Evolutionary conservation across 2,329 filamentous ascomycete species (phyloP), one percentile per base, ranked within the genome.

Genomic region (Simplicillium sp.): DNA sequence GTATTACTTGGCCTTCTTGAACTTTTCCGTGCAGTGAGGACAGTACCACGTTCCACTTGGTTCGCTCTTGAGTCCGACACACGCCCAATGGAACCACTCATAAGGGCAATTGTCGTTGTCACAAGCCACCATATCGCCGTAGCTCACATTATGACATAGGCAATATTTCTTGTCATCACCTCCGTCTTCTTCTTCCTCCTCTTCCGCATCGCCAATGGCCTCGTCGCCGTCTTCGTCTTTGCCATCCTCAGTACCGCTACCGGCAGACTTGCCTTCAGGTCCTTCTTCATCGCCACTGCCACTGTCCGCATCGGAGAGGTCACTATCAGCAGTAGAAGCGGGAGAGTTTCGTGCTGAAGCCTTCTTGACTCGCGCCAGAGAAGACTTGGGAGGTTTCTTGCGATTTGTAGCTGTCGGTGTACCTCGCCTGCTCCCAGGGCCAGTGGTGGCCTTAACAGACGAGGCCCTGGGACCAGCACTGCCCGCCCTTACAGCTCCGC

Each of bases 51-150:
- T 79, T 28, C 80, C 80, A 42, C 75, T 75, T 7, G 80, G 80
- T 56, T 82, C 79, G 51, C 73, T 80, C 60, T 80, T 82, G 28
- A 84, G 67, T 15, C 78, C 77, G 38, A 84, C 80, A 51, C 80
- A 84, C 34, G 69, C 79, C 83, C 85, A 92, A 63, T 92, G 86
- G 59, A 92, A 92, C 86, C 86, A 92, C 64, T 92, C 85, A 54
- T 77, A 85, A 36, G 80, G 79, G 61, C 86, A 92, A 49, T 81
- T 73, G 43, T 84, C 79, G 59, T 90, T 90, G 66, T 92, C 86
- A 65, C 86, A 92, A 25, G 84, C 86, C 47, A 92, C 85, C 86
- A 92, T 92, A 55, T 90, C 83, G 46, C 86, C 86, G 55, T 85
- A 88, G 60, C 83, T 87, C 49, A 89, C 82, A 52, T 84, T 84